Base-by-base conservation (phyloP, 495 filamentous ascomycete species). In the Choiromyces venosus region DNA sequence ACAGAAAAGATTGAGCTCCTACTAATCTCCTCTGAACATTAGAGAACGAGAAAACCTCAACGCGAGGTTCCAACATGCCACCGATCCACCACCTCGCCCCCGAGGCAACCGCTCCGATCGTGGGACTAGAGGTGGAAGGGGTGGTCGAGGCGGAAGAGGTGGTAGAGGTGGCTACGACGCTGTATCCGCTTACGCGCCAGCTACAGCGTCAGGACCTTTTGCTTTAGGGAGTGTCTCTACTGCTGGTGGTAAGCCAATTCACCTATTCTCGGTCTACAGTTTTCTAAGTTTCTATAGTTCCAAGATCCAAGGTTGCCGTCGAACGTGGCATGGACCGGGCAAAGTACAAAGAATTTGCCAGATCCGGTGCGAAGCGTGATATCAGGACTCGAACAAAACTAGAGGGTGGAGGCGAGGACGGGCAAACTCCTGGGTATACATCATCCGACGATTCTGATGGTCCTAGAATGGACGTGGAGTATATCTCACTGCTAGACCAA, bases 21-120 rank as follows among this genome's bases (percentile, higher is more conserved):
- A 29, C 73, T 70, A 38, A 70, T 44, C 21, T 10, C 21, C 19
- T 77, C 52, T 68, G 44, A 16, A 14, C 67, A 36, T 4, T 35
- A 80, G 79, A 25, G 79, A 81, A 70, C 75, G 79, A 71, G 75
- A 79, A 42, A 69, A 56, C 2, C 75, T 81, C n/a, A 73, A 80
- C 14, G 73, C 75, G n/a, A 80, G 75, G 65, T 80, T 80, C 29
- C 69, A 76, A 35, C 61, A 52, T 16, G 19, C 52, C 0, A 6
- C 61, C 10, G 66, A 61, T 66, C 69, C 78, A 65, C 46, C 68
- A 14, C 38, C 65, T 35, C 66, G 56, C 33, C 70, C 68, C 0
- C 37, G 69, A 19, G 73, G 69, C 64, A 72, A 68, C 33, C 69
- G 61, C 5, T 67, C 69, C 39, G 14, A 61, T 38, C 69, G 70